phyloP scores from a whole-genome alignment of 805 yeast species.

The Tetrapisispora phaffii region DNA sequence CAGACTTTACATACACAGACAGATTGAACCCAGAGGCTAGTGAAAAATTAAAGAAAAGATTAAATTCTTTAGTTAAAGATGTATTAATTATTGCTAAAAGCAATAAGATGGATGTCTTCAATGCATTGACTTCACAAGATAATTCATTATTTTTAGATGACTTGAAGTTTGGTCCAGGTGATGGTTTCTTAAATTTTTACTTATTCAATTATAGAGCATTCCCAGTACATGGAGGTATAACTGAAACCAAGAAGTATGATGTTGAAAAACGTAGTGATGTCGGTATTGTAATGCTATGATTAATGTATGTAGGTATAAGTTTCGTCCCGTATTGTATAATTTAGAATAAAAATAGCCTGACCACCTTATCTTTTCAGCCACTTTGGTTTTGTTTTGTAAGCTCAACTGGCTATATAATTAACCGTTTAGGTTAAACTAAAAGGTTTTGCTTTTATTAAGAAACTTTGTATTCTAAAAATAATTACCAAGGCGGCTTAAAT shows the following conservation, averaged over 20 bases:
- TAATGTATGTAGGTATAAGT: not conserved
- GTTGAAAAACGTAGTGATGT: conserved; percentile 60
- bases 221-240: conserved; percentile 75
- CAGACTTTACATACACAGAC: conserved; percentile 35
- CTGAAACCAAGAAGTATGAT: conserved; percentile 43
- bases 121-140: conserved; percentile 86
- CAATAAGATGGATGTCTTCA: conserved; percentile 76
- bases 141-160: conserved; percentile 74
- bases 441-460: no score
- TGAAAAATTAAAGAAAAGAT: conserved; percentile 43
- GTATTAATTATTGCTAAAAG: conserved; percentile 65
- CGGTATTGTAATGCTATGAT: conserved; percentile 77
- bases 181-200: conserved; percentile 84
- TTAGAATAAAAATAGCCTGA: no score
- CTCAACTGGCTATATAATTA: no score
- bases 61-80: conserved; percentile 54
- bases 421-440: no score
- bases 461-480: no score
- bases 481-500: no score
- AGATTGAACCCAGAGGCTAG: conserved; percentile 35
- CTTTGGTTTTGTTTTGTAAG: no score
- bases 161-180: conserved; percentile 86
- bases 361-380: no score
- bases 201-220: conserved; percentile 81
- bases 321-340: not conserved